These are phyloP conservation scores for Sphaerosporella brunnea DNA, from an alignment of 495 filamentous ascomycete genomes.

Conservation along the genomic window DNA sequence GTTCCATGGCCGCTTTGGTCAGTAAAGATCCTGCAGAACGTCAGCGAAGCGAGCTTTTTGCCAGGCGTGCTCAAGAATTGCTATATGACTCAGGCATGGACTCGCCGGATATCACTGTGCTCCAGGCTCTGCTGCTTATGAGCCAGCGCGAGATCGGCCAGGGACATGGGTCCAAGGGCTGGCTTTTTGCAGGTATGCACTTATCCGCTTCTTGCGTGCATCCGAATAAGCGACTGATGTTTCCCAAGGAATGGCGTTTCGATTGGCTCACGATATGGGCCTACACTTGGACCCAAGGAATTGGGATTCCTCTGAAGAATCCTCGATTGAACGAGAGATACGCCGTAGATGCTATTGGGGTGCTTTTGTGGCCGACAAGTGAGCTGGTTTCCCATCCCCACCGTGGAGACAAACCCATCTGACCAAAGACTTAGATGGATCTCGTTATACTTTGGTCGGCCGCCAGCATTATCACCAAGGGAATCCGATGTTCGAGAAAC, in stretches of 20 bases:
- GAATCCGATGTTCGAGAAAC: conserved; percentile 27
- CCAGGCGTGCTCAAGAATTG: conserved; percentile 24
- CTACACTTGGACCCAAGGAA: conserved; percentile 28
- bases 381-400: conserved; percentile 5
- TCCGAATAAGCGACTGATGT: neutral
- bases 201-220: conserved; percentile 22
- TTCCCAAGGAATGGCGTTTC: neutral
- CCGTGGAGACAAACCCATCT: no score
- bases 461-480: conserved; percentile 25
- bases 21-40: conserved; percentile 19
- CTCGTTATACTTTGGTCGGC: conserved; percentile 26
- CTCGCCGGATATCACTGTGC: conserved; percentile 25
- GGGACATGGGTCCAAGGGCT: conserved; percentile 26
- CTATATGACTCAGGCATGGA: conserved; percentile 25
- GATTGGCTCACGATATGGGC: conserved; percentile 18
- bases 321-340: conserved; percentile 25
- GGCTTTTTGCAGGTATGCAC: conserved; percentile 28
- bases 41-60: conserved; percentile 26
- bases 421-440: conserved; percentile 9
- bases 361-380: conserved; percentile 26
- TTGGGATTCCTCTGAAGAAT: conserved; percentile 21
- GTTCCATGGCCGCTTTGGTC: conserved; percentile 25
- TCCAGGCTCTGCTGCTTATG: conserved; percentile 25
- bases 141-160: conserved; percentile 26
- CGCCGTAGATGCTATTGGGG: conserved; percentile 26